Percentiles rank a stretch among this genome's conserved stretches.
These are phyloP conservation scores for Beauveria australis DNA, from an alignment of 2,329 filamentous ascomycete species.

Conservation along the genomic window DNA sequence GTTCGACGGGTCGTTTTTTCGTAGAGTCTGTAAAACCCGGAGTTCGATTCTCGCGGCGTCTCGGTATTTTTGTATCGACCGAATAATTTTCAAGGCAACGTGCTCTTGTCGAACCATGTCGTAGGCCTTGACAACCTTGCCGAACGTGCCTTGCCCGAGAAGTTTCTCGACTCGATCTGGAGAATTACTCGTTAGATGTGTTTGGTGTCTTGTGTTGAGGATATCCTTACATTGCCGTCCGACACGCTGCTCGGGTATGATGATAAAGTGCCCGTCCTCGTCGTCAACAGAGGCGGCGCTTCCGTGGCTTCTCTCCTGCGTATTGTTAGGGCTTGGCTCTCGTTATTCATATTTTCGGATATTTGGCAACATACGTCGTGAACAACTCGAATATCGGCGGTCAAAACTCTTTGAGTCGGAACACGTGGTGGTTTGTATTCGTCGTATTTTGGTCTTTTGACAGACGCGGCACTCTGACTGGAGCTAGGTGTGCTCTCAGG, in stretches of 20 bases:
- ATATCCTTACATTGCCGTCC: conserved; percentile 4
- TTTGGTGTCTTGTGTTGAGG: background rate
- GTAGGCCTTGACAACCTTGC: conserved; percentile 9
- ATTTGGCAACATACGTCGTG: conserved; percentile 40
- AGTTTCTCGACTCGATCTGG: conserved; percentile 10
- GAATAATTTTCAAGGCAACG: conserved; percentile 11
- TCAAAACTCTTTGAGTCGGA: background rate
- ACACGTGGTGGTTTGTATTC: conserved; percentile 5
- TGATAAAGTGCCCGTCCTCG: conserved; percentile 86
- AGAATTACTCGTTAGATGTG: background rate
- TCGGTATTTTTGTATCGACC: conserved; percentile 11
- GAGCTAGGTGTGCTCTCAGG: background rate
- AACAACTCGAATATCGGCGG: conserved; percentile 35
- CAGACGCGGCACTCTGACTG: background rate
- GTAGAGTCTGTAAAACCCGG: conserved; percentile 6
- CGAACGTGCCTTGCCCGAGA: conserved; percentile 8
- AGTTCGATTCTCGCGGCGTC: conserved; percentile 10
- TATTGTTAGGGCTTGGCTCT: background rate
- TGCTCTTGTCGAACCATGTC: conserved; percentile 7
- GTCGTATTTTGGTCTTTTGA: background rate
- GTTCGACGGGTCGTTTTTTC: conserved; percentile 7
- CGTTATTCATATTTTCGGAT: background rate
- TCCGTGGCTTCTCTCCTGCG: conserved; percentile 23
- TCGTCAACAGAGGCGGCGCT: conserved; percentile 70
- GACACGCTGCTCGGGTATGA: conserved; percentile 58